Evolutionary conservation across 2,329 filamentous ascomycete genomes (phyloP).

Genomic region (Drechslerella coelobrocha): DNA sequence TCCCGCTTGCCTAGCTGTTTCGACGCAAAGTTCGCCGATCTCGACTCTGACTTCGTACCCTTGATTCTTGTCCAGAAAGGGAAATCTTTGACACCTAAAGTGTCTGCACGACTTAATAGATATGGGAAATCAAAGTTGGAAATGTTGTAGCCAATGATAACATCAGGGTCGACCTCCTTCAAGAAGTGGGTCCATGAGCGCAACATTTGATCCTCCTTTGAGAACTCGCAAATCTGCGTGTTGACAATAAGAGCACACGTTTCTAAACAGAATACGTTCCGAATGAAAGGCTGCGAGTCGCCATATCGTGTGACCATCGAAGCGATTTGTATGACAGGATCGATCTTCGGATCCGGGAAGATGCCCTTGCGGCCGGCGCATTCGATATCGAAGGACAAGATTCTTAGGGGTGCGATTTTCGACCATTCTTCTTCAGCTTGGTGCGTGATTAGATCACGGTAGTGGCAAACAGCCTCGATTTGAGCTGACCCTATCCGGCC

Average conservation of each 20-base stretch:
- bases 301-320: slow-evolving; percentile 94
- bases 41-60: slow-evolving; percentile 72
- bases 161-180: slow-evolving; percentile 87
- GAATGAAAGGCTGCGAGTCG: slow-evolving; percentile 92
- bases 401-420: slow-evolving; percentile 92
- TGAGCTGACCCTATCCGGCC: slow-evolving; percentile 90
- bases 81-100: slow-evolving; percentile 80
- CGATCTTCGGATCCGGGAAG: slow-evolving; percentile 88
- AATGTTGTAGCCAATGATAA: slow-evolving; percentile 99
- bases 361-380: slow-evolving; percentile 97
- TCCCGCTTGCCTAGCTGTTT: slow-evolving; percentile 98
- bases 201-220: slow-evolving; percentile 86
- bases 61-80: slow-evolving; percentile 86
- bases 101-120: slow-evolving; percentile 82
- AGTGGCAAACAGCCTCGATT: slow-evolving; percentile 87
- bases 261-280: slow-evolving; percentile 95
- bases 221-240: slow-evolving; percentile 85
- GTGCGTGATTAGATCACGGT: slow-evolving; percentile 83
- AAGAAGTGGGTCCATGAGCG: slow-evolving; percentile 89
- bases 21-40: slow-evolving; percentile 86
- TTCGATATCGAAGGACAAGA: slow-evolving; percentile 97
- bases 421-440: slow-evolving; percentile 92
- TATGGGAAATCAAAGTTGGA: slow-evolving; percentile 99
- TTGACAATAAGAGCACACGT: slow-evolving; percentile 93
- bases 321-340: slow-evolving; percentile 97